phyloP scores from a whole-genome alignment of 1,139 yeast genomes.

The Geotrichum citri-aurantii region DNA sequence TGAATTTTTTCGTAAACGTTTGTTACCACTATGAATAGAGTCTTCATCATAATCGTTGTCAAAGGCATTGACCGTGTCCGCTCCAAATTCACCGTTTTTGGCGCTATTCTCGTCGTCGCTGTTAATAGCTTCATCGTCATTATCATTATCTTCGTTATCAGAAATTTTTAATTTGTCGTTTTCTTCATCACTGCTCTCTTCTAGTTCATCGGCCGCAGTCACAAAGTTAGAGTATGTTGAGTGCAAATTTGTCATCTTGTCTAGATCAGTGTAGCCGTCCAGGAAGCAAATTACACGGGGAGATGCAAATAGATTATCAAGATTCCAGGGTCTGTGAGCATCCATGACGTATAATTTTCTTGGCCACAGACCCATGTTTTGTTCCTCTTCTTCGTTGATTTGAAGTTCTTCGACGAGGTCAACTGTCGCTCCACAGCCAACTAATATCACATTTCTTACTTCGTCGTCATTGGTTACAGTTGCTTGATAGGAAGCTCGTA shows the following conservation, averaged over 20 bases:
- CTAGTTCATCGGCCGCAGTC: slow-evolving; percentile 25
- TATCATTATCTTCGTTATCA: slow-evolving; percentile 8
- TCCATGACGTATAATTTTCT: slow-evolving; percentile 69
- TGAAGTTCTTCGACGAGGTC: slow-evolving; percentile 78
- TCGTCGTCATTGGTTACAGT: slow-evolving; percentile 52
- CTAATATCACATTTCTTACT: slow-evolving; percentile 66
- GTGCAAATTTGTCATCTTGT: slow-evolving; percentile 24
- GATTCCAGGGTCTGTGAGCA: slow-evolving; percentile 93
- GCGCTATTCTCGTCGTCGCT: slow-evolving; percentile 13
- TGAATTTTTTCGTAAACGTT: slow-evolving; percentile 6
- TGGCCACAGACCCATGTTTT: slow-evolving; percentile 19
- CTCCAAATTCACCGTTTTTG: slow-evolving; percentile 2
- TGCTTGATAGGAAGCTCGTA: slow-evolving; percentile 54
- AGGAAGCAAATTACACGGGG: slow-evolving; percentile 77
- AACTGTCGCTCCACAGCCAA: slow-evolving; percentile 95
- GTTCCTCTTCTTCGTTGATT: slow-evolving; percentile 44
- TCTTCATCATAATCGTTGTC: slow-evolving; percentile 16
- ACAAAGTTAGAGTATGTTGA: slow-evolving; percentile 28
- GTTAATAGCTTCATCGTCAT: slow-evolving; percentile 12
- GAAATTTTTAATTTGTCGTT: slow-evolving; percentile 17
- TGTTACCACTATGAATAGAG: slow-evolving; percentile 5
- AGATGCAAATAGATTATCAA: slow-evolving; percentile 86
- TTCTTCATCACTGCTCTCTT: slow-evolving; percentile 21
- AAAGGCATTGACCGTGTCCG: neutral
- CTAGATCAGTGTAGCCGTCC: slow-evolving; percentile 59